Base-by-base conservation (phyloP, 129 eudicot genomes). In the Scalesia atractyloides region DNA sequence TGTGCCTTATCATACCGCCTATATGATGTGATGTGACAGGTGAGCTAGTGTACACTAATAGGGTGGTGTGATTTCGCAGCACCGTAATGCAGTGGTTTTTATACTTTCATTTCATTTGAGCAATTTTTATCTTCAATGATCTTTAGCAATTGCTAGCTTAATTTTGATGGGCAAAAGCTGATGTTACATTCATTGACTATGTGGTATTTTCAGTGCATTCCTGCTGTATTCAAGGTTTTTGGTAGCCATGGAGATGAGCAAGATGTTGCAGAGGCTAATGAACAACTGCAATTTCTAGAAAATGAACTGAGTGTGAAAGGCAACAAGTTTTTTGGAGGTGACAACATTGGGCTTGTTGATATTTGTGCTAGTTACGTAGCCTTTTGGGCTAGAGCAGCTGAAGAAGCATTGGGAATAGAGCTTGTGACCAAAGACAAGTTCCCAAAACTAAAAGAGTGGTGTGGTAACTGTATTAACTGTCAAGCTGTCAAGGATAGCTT, bases 381-480 rank as follows among this genome's bases (percentile, higher is more conserved):
- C 39, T 66, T 10, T 44, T 66, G 71, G 71, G 33, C 26, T 26
- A 37, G 64, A 57, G 64, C 37, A 24, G 64, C 64, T 13, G 64
- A 57, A 57, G 64, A 57, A 57, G 64, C 64, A 11, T 10, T 26
- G 13, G 64, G 37, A 26, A 57, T 57, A 22, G 13, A 57, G 16
- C 0, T 57, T 6, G 44, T 39, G 34, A 68, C 80, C 9, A 41
- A 76, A 54, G 75, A 80, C 2, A 73, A 64, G 56, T 80, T 72
- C 18, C 88, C 88, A 1, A 76, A 43, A 30, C 3, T 84, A 44
- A 47, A 15, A 22, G 62, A 72, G 54, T 84, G 82, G 88, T 48
- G 57, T 1, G 58, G 54, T 50, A 68, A 76, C 50, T 76, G 49
- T 30, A 30, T 76, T 5, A 76, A 61, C 26, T 73, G 59, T 60